Evolutionary conservation across 2,329 filamentous ascomycete species (phyloP).

Genomic region (Fusarium acutatum): DNA sequence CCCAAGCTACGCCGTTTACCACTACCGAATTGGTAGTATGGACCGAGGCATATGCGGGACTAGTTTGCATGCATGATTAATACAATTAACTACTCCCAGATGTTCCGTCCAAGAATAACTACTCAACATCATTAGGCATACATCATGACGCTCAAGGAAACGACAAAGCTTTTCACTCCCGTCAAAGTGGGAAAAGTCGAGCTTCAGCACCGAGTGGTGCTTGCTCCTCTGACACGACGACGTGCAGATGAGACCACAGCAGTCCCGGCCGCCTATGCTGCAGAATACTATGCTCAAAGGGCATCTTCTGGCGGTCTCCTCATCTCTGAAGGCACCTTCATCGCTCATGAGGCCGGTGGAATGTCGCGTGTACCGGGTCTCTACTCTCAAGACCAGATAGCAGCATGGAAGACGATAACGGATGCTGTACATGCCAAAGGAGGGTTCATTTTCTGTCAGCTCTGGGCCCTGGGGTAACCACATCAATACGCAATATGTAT

Average conservation of each 20-base stretch:
- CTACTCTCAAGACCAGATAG: conserved; percentile 63
- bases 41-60: conserved; percentile 15
- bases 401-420: conserved; percentile 68
- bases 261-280: conserved; percentile 42
- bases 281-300: conserved; percentile 59
- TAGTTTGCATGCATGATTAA: not conserved
- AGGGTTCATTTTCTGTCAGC: conserved; percentile 68
- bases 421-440: conserved; percentile 71
- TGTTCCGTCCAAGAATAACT: not conserved
- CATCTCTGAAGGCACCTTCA: conserved; percentile 57
- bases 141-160: conserved; percentile 11
- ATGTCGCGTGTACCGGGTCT: conserved; percentile 55
- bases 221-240: conserved; percentile 67
- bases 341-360: conserved; percentile 45
- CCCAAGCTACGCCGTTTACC: not conserved
- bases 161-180: conserved; percentile 53
- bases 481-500: conserved; percentile 53
- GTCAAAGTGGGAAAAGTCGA: conserved; percentile 48
- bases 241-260: conserved; percentile 52
- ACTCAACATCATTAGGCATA: not conserved
- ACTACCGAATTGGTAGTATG: not conserved
- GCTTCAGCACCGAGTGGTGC: conserved; percentile 57
- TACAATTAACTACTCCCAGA: not conserved
- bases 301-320: conserved; percentile 55
- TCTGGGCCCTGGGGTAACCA: conserved; percentile 69